Evolutionary conservation across 352 stramenopile genomes (phyloP).

Genomic region (Globisporangium emineosum): DNA sequence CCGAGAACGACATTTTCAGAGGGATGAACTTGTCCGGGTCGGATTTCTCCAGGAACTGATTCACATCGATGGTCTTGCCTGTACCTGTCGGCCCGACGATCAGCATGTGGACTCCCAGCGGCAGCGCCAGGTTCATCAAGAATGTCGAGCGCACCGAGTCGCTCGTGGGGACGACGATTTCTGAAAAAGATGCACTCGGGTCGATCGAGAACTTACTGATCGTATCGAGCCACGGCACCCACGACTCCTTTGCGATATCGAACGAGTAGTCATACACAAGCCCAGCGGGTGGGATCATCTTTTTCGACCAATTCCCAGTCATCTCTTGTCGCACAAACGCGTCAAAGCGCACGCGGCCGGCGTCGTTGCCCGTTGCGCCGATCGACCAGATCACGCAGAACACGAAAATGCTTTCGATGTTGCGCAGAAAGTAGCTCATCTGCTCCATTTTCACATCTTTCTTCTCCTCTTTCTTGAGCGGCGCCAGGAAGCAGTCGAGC

Average conservation of each 20-base stretch:
- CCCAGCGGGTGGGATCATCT: slow-evolving; percentile 48
- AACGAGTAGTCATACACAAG: slow-evolving; percentile 93
- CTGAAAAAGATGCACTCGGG: slow-evolving; percentile 77
- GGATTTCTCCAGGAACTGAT: slow-evolving; percentile 86
- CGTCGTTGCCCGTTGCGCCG: slow-evolving; percentile 86
- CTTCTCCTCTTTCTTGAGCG: slow-evolving; percentile 81
- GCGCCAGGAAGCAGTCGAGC: slow-evolving; percentile 89
- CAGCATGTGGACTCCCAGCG: slow-evolving; percentile 85
- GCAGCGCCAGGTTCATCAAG: slow-evolving; percentile 86
- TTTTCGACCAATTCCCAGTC: slow-evolving; percentile 45
- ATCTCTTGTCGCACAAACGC: slow-evolving; percentile 86
- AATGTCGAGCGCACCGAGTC: slow-evolving; percentile 93
- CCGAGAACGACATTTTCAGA: slow-evolving; percentile 90
- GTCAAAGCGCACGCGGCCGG: slow-evolving; percentile 83
- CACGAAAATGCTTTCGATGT: slow-evolving; percentile 90
- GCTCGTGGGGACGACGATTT: slow-evolving; percentile 92
- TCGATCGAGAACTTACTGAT: slow-evolving; percentile 79
- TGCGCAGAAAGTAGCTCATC: slow-evolving; percentile 59
- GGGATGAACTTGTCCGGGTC: slow-evolving; percentile 90
- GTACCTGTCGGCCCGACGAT: slow-evolving; percentile 94
- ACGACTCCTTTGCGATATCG: slow-evolving; percentile 69
- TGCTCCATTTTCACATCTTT: slow-evolving; percentile 76
- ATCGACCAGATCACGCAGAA: slow-evolving; percentile 93
- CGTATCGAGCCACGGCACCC: slow-evolving; percentile 91
- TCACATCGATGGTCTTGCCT: slow-evolving; percentile 94